phyloP scores from a whole-genome alignment of 371 early-diverging fungal species.

The Lichtheimia ramosa region DNA sequence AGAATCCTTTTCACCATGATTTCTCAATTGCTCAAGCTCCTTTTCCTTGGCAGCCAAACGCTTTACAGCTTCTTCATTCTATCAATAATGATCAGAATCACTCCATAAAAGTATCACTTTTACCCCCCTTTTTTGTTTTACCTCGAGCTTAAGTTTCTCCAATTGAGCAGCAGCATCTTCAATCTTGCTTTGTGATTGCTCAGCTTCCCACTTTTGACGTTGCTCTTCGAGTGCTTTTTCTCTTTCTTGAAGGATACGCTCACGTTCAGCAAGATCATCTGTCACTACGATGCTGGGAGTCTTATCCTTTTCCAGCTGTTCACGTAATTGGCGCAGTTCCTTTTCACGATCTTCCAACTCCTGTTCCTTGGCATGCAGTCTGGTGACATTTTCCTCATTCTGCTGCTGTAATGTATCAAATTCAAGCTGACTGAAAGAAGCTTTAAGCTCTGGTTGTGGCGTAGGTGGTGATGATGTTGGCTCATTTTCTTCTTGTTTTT shows the following conservation, averaged over 20 bases:
- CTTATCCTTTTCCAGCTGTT: conserved; percentile 35
- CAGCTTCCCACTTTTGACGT: conserved; percentile 16
- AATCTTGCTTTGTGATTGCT: conserved; percentile 17
- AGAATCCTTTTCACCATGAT: conserved; percentile 24
- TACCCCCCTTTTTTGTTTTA: conserved; percentile 6
- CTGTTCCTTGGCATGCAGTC: conserved; percentile 25
- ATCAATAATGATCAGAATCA: neutral
- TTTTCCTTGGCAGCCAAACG: conserved; percentile 40
- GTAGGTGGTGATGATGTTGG: neutral
- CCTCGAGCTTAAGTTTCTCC: conserved; percentile 34
- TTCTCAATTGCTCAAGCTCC: conserved; percentile 35
- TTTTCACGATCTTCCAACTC: conserved; percentile 27
- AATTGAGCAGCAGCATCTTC: conserved; percentile 32
- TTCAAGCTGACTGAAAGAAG: conserved; percentile 18
- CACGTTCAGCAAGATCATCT: conserved; percentile 15
- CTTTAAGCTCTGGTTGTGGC: conserved; percentile 5
- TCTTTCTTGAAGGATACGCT: conserved; percentile 27
- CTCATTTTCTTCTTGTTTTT: conserved; percentile 11
- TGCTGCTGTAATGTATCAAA: conserved; percentile 17
- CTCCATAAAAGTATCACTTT: no score
- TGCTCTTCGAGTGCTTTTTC: conserved; percentile 18
- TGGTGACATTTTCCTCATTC: conserved; percentile 16
- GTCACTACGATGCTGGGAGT: conserved; percentile 24
- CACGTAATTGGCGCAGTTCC: conserved; percentile 32
- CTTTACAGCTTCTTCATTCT: conserved; percentile 43